Percentiles rank a stretch among this genome's conserved stretches.
These are phyloP conservation scores for Exophiala dermatitidis DNA, from an alignment of 2,329 filamentous ascomycete species.

Conservation along the genomic window DNA sequence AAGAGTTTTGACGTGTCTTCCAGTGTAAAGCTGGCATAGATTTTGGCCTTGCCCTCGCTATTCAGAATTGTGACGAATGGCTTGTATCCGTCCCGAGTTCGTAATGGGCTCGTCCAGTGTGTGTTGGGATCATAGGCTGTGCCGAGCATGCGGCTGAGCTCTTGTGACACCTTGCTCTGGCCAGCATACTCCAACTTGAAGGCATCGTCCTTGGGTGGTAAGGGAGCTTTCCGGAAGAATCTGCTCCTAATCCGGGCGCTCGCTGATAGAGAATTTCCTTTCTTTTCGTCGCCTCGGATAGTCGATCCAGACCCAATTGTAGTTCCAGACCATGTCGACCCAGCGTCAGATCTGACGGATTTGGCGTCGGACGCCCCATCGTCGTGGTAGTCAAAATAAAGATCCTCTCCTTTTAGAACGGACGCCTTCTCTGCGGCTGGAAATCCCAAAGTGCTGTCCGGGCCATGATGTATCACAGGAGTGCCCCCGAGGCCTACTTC, in stretches of 20 bases:
- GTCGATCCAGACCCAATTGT: not conserved
- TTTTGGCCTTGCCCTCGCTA: not conserved
- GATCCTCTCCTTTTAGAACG: not conserved
- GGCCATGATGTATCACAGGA: not conserved
- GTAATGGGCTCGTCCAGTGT: slow-evolving; percentile 3
- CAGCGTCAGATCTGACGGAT: not conserved
- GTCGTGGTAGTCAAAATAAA: not conserved
- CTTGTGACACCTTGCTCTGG: slow-evolving; percentile 5
- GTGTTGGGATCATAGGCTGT: not conserved
- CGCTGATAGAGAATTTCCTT: not conserved
- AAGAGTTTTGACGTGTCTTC: slow-evolving; percentile 1
- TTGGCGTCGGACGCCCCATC: not conserved
- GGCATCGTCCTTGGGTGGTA: not conserved
- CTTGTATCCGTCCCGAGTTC: slow-evolving; percentile 2
- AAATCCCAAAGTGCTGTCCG: not conserved
- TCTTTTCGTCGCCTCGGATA: too few relatives aligned
- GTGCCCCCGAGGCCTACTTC: not conserved
- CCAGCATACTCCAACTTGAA: slow-evolving; percentile 2
- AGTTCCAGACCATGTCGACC: slow-evolving; percentile 1
- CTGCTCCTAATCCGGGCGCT: not conserved
- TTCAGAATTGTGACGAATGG: not conserved
- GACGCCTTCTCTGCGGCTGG: not conserved
- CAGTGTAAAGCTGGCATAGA: slow-evolving; percentile 5
- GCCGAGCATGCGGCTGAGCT: slow-evolving; percentile 4
- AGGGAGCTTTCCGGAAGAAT: not conserved